phyloP scores from a whole-genome alignment of 805 yeast species.

The Yamadazyma scolyti region DNA sequence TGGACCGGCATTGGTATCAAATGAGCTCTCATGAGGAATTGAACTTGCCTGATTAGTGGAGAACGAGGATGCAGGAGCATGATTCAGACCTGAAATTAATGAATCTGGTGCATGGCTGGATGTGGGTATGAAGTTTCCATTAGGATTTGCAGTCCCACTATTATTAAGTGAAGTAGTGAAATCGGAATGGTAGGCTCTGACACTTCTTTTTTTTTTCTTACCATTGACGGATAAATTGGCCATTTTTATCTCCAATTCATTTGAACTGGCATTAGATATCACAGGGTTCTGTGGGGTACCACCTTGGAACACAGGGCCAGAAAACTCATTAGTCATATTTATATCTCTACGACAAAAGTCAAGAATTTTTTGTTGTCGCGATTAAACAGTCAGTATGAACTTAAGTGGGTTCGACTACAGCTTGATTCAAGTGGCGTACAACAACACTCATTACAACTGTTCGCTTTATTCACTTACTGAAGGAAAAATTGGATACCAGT shows the following conservation, averaged over 20 bases:
- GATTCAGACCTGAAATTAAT: no score
- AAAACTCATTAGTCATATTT: no score
- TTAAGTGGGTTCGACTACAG: no score
- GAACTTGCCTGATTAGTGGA: slow-evolving; percentile 1
- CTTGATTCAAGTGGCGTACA: no score
- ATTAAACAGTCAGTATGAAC: no score
- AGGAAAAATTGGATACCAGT: slow-evolving; percentile 22
- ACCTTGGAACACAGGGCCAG: no score
- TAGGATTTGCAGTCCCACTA: not conserved
- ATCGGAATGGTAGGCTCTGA: slow-evolving; percentile 28
- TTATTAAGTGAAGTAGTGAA: slow-evolving; percentile 10
- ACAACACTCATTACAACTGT: slow-evolving; percentile 15
- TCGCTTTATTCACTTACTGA: slow-evolving; percentile 34
- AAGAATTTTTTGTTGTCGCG: no score
- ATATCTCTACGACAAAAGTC: no score
- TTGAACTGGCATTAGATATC: not conserved
- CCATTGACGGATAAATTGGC: slow-evolving; percentile 2
- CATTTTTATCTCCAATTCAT: slow-evolving; percentile 3
- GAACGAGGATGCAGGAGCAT: slow-evolving; percentile 1
- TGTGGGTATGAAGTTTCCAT: slow-evolving; percentile 2
- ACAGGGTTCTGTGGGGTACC: not conserved
- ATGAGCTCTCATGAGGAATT: slow-evolving; percentile 5
- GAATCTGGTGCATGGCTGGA: slow-evolving; percentile 4
- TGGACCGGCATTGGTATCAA: slow-evolving; percentile 6
- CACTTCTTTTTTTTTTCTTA: slow-evolving; percentile 25